These are phyloP conservation scores for Monosporozyma aquatica DNA, from an alignment of 805 yeast genomes.

Conservation along the genomic window DNA sequence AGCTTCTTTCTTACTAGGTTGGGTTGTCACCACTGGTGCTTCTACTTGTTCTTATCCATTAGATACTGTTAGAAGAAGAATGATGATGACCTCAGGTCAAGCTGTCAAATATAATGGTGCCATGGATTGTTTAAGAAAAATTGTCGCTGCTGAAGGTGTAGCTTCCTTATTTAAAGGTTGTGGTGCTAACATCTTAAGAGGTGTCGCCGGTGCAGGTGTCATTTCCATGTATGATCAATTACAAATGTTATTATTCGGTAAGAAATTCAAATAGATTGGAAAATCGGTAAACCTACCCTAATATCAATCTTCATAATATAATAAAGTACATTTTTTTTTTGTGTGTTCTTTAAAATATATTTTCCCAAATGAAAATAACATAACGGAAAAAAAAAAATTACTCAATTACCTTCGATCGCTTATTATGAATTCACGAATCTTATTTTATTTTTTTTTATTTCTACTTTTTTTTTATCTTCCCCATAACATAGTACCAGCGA, in stretches of 20 bases:
- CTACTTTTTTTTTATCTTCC: too few species aligned
- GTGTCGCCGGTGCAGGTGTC: slow-evolving; percentile 99
- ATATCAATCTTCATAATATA: background rate
- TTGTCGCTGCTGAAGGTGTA: slow-evolving; percentile 94
- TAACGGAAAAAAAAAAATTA: too few species aligned
- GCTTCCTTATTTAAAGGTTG: slow-evolving; percentile 94
- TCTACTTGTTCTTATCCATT: slow-evolving; percentile 98
- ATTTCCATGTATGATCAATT: slow-evolving; percentile 96
- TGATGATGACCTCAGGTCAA: slow-evolving; percentile 99
- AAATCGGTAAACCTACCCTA: background rate
- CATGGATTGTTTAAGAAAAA: slow-evolving; percentile 82
- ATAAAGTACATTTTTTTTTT: background rate
- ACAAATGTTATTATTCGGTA: slow-evolving; percentile 91
- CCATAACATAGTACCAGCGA: too few species aligned
- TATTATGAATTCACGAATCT: too few species aligned
- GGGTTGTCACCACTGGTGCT: slow-evolving; percentile 98
- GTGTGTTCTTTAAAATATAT: background rate
- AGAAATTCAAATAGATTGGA: slow-evolving; percentile 68
- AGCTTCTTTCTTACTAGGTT: slow-evolving; percentile 93
- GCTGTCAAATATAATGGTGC: slow-evolving; percentile 96
- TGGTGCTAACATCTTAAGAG: slow-evolving; percentile 99
- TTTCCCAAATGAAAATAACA: too few species aligned
- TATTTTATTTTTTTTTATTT: too few species aligned
- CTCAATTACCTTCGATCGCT: too few species aligned
- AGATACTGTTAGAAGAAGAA: slow-evolving; percentile 99